These are phyloP conservation scores for Hymenoscyphus infarciens DNA, from an alignment of 2,329 filamentous ascomycete genomes.

Conservation along the genomic window DNA sequence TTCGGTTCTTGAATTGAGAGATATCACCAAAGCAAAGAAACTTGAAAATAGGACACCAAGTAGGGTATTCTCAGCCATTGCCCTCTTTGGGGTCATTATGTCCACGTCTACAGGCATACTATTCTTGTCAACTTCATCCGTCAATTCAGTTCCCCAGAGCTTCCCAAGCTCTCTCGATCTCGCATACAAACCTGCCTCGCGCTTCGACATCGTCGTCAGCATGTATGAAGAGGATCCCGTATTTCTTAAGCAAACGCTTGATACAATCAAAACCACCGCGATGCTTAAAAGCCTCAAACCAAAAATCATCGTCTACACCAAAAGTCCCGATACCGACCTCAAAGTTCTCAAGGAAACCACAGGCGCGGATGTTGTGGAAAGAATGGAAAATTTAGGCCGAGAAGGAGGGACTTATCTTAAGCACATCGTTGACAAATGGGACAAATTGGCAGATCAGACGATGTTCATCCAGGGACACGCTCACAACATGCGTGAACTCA, in stretches of 20 bases:
- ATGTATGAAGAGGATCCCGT: constrained; percentile 28
- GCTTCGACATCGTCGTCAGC: constrained; percentile 32
- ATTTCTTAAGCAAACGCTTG: constrained; percentile 22
- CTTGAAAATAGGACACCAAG: constrained; percentile 14
- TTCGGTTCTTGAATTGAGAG: constrained; percentile 11
- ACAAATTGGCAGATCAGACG: constrained; percentile 43
- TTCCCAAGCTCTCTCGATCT: constrained; percentile 19
- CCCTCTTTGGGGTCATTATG: constrained; percentile 12
- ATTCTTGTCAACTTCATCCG: constrained; percentile 7
- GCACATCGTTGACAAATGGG: constrained; percentile 44
- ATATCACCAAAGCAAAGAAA: neutral
- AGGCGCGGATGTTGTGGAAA: constrained; percentile 27
- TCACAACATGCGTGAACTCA: constrained; percentile 40
- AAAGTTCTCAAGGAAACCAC: constrained; percentile 21
- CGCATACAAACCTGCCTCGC: constrained; percentile 17
- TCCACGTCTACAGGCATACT: constrained; percentile 10
- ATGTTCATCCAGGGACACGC: constrained; percentile 46
- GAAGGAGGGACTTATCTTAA: constrained; percentile 47
- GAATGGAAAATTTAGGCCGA: constrained; percentile 41
- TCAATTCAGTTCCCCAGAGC: constrained; percentile 12
- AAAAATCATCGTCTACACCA: constrained; percentile 30
- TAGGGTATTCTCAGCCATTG: constrained; percentile 8
- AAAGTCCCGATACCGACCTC: constrained; percentile 21
- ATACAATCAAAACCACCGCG: constrained; percentile 24
- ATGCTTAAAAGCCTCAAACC: constrained; percentile 21